Evolutionary conservation across 1,284 basidiomycete species (phyloP).

Genomic region (Marasmius sp.): DNA sequence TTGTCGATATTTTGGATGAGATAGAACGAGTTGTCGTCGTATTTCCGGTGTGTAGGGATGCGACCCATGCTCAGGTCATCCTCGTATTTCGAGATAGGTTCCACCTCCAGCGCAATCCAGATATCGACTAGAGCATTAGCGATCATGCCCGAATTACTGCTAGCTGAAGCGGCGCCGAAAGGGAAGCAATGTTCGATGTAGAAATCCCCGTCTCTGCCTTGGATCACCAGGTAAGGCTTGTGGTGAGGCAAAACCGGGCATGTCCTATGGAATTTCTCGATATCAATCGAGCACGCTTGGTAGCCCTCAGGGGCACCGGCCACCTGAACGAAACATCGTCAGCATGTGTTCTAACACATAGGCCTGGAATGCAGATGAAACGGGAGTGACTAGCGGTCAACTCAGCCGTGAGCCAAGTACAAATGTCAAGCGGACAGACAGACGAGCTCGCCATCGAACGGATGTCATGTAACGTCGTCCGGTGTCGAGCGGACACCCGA

Average conservation of each 20-base stretch:
- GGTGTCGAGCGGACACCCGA: too few relatives aligned
- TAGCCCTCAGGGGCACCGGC: not conserved
- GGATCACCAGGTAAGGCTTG: slow-evolving; percentile 16
- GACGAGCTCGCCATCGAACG: too few relatives aligned
- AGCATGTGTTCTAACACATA: too few relatives aligned
- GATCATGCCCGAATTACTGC: slow-evolving; percentile 8
- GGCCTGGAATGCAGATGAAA: too few relatives aligned
- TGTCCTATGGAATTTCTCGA: slow-evolving; percentile 16
- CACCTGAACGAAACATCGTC: too few relatives aligned
- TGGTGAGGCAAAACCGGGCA: slow-evolving; percentile 23
- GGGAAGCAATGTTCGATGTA: not conserved
- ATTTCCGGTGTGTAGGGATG: too few relatives aligned
- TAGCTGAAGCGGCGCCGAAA: not conserved
- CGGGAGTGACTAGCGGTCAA: too few relatives aligned
- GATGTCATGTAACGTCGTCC: too few relatives aligned
- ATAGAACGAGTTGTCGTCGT: too few relatives aligned
- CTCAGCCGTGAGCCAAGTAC: too few relatives aligned
- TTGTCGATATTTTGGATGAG: too few relatives aligned
- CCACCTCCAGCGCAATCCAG: slow-evolving; percentile 10
- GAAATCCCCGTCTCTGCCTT: not conserved
- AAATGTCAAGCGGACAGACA: too few relatives aligned
- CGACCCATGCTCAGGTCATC: slow-evolving; percentile 21
- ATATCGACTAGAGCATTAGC: slow-evolving; percentile 20
- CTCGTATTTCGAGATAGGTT: slow-evolving; percentile 28
- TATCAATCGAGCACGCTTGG: slow-evolving; percentile 1